These are phyloP conservation scores for Corylus americana DNA, from an alignment of 306 rosid genomes.

Conservation along the genomic window DNA sequence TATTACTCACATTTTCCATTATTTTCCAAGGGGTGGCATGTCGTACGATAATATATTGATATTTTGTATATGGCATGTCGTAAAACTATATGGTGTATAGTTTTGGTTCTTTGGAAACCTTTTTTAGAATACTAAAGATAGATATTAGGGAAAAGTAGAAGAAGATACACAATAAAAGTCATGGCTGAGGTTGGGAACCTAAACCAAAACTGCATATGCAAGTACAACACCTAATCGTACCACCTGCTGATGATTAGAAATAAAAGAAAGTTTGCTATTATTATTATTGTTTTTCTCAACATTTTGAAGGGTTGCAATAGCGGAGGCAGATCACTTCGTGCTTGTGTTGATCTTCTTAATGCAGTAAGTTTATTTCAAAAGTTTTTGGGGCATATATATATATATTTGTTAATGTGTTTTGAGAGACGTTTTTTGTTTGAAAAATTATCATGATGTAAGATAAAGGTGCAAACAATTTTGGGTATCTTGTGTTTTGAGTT, in stretches of 20 bases:
- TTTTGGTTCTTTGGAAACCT: too few relatives aligned
- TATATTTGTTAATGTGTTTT: too few relatives aligned
- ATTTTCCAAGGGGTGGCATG: neutral
- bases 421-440: too few relatives aligned
- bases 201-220: neutral
- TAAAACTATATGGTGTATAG: too few relatives aligned
- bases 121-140: neutral
- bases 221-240: neutral
- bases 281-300: neutral
- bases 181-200: neutral
- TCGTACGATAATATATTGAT: too few relatives aligned
- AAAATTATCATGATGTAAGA: too few relatives aligned
- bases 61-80: too few relatives aligned
- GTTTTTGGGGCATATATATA: too few relatives aligned
- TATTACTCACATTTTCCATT: neutral
- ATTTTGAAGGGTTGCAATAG: constrained; percentile 48
- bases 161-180: neutral
- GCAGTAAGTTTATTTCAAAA: constrained; percentile 20
- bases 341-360: constrained; percentile 45
- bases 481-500: too few relatives aligned
- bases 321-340: constrained; percentile 46
- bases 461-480: too few relatives aligned
- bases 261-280: neutral
- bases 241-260: neutral
- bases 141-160: neutral